These are phyloP conservation scores for Aspergillus fijiensis DNA, from an alignment of 2,329 filamentous ascomycete genomes.

Conservation along the genomic window DNA sequence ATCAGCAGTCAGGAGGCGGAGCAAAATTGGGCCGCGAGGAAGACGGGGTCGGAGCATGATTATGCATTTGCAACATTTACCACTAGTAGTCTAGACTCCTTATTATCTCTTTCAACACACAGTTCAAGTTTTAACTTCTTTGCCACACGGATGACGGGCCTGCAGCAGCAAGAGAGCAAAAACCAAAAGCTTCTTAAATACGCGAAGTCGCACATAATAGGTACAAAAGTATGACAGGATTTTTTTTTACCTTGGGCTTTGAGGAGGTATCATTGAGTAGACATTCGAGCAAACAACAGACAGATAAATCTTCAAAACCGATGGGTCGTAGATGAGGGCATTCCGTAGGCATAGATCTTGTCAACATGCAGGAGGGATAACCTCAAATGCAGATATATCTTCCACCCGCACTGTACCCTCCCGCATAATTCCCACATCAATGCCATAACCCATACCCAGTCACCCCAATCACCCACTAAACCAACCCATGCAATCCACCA, in stretches of 20 bases:
- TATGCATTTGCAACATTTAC: conserved; percentile 35
- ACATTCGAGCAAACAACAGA: background rate
- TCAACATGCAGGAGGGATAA: too few species aligned
- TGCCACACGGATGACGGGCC: conserved; percentile 26
- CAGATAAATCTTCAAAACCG: background rate
- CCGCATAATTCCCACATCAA: too few species aligned
- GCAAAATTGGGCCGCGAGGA: conserved; percentile 26
- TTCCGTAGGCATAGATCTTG: too few species aligned
- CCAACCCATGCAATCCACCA: too few species aligned
- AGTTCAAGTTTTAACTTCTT: conserved; percentile 18
- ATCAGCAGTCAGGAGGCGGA: conserved; percentile 22
- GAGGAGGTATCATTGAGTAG: background rate
- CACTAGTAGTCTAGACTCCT: conserved; percentile 29
- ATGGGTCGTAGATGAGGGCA: too few species aligned
- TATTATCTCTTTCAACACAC: conserved; percentile 16
- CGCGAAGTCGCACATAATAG: background rate
- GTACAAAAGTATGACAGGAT: background rate
- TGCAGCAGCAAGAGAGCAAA: conserved; percentile 12
- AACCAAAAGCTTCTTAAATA: background rate
- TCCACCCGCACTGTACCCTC: too few species aligned
- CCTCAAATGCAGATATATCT: too few species aligned
- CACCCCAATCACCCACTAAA: background rate
- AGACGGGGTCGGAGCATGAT: conserved; percentile 33
- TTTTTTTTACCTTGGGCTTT: background rate
- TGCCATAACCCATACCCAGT: background rate